Conservation (phyloP, 106 monocot species). For the Dendrobium chrysotoxum region DNA sequence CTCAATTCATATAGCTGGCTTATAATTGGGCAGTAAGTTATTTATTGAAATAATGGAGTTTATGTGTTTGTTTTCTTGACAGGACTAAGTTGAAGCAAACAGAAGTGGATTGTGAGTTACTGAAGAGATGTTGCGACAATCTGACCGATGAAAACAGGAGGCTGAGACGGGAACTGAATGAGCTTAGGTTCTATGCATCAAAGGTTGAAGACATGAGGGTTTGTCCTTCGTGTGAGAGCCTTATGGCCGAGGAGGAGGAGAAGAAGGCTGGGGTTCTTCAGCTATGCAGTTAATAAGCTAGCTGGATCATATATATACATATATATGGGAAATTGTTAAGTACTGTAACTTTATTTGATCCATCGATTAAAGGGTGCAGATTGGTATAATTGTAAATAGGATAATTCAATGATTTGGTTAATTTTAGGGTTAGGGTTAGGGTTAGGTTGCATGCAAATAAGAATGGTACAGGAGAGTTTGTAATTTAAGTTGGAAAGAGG, state of each 20-base stretch:
- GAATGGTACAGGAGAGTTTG: no score
- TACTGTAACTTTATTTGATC: no score
- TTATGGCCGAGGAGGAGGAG: background rate
- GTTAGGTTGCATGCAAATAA: background rate
- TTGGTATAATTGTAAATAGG: background rate
- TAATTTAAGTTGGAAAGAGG: no score
- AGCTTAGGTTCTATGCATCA: slow-evolving; percentile 9
- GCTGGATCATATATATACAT: no score
- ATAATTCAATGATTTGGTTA: background rate
- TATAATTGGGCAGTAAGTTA: no score
- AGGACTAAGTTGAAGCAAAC: slow-evolving; percentile 68
- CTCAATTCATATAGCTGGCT: background rate
- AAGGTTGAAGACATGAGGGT: no score
- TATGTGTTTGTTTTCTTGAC: background rate
- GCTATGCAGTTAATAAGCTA: background rate
- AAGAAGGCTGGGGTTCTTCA: background rate
- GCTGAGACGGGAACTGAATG: slow-evolving; percentile 37
- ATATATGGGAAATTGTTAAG: no score
- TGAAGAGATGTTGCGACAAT: slow-evolving; percentile 46
- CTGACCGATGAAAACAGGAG: slow-evolving; percentile 38
- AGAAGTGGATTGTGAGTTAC: slow-evolving; percentile 34
- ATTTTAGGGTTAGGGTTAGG: background rate
- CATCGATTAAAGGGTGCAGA: no score
- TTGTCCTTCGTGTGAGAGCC: background rate
- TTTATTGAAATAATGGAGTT: background rate